These are phyloP conservation scores for Heterobasidion occidentale DNA, from an alignment of 1,284 basidiomycete genomes.

Conservation along the genomic window DNA sequence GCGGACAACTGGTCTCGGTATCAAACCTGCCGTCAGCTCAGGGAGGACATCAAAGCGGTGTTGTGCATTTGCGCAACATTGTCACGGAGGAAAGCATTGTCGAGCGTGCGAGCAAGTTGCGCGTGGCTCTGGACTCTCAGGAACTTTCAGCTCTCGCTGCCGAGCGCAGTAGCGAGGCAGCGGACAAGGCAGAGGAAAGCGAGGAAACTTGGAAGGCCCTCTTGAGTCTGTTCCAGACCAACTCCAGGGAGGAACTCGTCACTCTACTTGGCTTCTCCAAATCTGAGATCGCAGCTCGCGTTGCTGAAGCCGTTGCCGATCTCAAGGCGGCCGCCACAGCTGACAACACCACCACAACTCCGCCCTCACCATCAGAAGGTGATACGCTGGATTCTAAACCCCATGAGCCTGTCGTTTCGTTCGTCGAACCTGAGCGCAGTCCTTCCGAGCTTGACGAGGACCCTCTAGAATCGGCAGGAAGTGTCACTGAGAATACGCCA, in stretches of 20 bases:
- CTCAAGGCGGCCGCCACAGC: constrained; percentile 41
- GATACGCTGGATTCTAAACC: constrained; percentile 34
- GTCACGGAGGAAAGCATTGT: constrained; percentile 77
- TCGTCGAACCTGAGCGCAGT: constrained; percentile 58
- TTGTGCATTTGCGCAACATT: constrained; percentile 72
- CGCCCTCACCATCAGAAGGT: constrained; percentile 29
- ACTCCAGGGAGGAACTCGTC: constrained; percentile 87
- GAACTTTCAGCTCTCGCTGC: constrained; percentile 61
- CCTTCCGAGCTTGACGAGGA: constrained; percentile 26
- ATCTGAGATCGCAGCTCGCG: constrained; percentile 73
- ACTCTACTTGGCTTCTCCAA: constrained; percentile 92
- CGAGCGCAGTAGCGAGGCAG: constrained; percentile 36
- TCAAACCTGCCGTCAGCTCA: constrained; percentile 67
- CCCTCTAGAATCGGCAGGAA: constrained; percentile 32
- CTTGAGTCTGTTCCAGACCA: constrained; percentile 81
- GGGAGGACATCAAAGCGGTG: constrained; percentile 72
- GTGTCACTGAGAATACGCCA: constrained; percentile 45
- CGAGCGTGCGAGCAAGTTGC: constrained; percentile 69
- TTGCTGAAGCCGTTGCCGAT: constrained; percentile 76
- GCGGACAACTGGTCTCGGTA: constrained; percentile 79
- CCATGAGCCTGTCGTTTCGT: constrained; percentile 70
- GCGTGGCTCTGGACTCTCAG: constrained; percentile 59
- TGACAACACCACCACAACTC: constrained; percentile 13
- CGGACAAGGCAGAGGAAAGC: constrained; percentile 26
- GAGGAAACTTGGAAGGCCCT: constrained; percentile 85